Evolutionary conservation across 2,329 filamentous ascomycete genomes (phyloP).

Genomic region (Acrodontium crateriforme): DNA sequence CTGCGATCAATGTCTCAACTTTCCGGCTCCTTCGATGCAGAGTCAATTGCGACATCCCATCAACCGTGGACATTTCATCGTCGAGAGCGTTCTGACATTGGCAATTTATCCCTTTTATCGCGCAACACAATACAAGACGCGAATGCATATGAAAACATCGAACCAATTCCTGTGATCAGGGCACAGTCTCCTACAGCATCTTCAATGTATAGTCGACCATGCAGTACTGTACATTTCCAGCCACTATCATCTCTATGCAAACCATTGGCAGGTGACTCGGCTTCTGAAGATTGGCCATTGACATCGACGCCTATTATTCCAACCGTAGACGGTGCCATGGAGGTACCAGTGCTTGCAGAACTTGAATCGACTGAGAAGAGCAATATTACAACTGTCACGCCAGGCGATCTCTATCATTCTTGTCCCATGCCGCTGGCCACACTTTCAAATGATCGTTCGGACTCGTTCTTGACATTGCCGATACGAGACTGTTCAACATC

Average conservation of each 20-base stretch:
- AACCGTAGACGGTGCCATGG: neutral
- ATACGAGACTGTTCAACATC: constrained; percentile 1
- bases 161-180: neutral
- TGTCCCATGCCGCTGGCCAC: constrained; percentile 1
- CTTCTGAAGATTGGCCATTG: constrained; percentile 5
- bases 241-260: neutral
- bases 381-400: constrained; percentile 2
- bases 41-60: constrained; percentile 2
- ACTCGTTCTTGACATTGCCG: constrained; percentile 1
- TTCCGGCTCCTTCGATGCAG: constrained; percentile 13
- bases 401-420: neutral
- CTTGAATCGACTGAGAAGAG: constrained; percentile 10
- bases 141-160: neutral
- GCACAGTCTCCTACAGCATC: constrained; percentile 14
- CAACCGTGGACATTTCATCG: constrained; percentile 9
- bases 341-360: neutral
- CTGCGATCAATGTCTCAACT: constrained; percentile 29
- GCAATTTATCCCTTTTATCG: neutral
- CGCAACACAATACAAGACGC: constrained; percentile 1
- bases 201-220: constrained; percentile 27
- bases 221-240: constrained; percentile 16
- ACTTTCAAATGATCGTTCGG: neutral
- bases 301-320: neutral
- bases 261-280: neutral
- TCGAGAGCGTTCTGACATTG: constrained; percentile 6